These are phyloP conservation scores for Sicyos edulis DNA, from an alignment of 306 rosid species.

Conservation along the genomic window DNA sequence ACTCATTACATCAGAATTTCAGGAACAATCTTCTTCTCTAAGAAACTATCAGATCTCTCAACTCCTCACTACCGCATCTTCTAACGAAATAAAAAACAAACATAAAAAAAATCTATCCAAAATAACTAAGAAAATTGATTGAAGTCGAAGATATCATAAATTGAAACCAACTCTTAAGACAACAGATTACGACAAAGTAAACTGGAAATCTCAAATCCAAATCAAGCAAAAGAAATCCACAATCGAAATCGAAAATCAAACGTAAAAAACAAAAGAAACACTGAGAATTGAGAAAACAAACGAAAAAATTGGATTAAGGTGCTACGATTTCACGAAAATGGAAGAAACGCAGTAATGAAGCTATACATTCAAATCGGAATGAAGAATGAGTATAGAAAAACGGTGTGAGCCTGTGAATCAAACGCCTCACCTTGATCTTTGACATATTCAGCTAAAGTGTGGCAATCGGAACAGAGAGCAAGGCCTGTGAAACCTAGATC, in stretches of 20 bases:
- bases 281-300: neutral
- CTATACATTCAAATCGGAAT: neutral
- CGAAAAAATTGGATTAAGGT: neutral
- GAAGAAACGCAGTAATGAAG: neutral
- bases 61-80: neutral
- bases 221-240: neutral
- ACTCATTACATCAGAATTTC: slow-evolving; percentile 13
- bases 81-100: neutral
- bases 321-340: neutral
- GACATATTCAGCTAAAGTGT: slow-evolving; percentile 76
- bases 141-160: neutral
- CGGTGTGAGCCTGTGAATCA: neutral
- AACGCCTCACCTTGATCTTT: slow-evolving; percentile 64
- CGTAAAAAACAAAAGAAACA: neutral
- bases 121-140: neutral
- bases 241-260: neutral
- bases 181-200: too few relatives aligned
- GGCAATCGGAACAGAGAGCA: slow-evolving; percentile 85
- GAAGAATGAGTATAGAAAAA: neutral
- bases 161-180: too few relatives aligned
- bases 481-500: slow-evolving; percentile 85
- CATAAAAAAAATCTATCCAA: neutral
- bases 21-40: neutral
- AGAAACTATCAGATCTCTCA: neutral
- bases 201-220: neutral